Conservation (phyloP, 1,284 basidiomycete genomes). For the Apiotrichum mycotoxinovorans region DNA sequence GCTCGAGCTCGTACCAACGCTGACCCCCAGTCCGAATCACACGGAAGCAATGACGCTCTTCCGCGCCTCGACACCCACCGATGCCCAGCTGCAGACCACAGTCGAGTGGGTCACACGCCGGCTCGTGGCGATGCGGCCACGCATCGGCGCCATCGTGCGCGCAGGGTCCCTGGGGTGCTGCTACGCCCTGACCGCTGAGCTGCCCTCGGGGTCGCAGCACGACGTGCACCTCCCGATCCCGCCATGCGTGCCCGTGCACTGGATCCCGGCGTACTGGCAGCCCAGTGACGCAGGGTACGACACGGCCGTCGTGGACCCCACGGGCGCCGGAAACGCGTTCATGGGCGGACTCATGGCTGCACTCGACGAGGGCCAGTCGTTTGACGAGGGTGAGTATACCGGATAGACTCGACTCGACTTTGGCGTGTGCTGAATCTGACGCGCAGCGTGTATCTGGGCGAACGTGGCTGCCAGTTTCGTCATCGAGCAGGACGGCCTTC, state of each 20-base stretch:
- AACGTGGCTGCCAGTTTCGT: slow-evolving; percentile 44
- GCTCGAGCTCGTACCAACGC: too few relatives aligned
- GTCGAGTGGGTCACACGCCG: slow-evolving; percentile 18
- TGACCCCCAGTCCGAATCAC: slow-evolving; percentile 42
- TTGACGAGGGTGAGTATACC: slow-evolving; percentile 34
- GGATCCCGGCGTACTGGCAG: slow-evolving; percentile 36
- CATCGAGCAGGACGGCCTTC: slow-evolving; percentile 46
- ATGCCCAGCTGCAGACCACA: neutral
- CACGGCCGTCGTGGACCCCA: slow-evolving; percentile 40
- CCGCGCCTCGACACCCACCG: slow-evolving; percentile 10
- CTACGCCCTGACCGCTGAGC: slow-evolving; percentile 20
- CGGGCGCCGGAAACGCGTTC: slow-evolving; percentile 47
- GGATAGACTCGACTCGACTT: neutral
- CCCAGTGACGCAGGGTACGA: slow-evolving; percentile 13
- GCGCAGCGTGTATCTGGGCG: slow-evolving; percentile 40
- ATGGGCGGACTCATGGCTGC: slow-evolving; percentile 45
- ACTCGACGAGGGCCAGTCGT: slow-evolving; percentile 26
- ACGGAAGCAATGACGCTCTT: slow-evolving; percentile 39
- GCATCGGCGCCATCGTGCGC: slow-evolving; percentile 29
- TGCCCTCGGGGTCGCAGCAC: neutral
- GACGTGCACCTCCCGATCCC: slow-evolving; percentile 1
- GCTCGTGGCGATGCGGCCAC: slow-evolving; percentile 20
- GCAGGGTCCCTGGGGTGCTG: slow-evolving; percentile 32
- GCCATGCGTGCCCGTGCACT: slow-evolving; percentile 18
- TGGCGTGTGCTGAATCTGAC: neutral